Evolutionary conservation across 441 rosid genomes (phyloP), one percentile per base, ranked within the genome.

Genomic region (Syzygium syzygioides): DNA sequence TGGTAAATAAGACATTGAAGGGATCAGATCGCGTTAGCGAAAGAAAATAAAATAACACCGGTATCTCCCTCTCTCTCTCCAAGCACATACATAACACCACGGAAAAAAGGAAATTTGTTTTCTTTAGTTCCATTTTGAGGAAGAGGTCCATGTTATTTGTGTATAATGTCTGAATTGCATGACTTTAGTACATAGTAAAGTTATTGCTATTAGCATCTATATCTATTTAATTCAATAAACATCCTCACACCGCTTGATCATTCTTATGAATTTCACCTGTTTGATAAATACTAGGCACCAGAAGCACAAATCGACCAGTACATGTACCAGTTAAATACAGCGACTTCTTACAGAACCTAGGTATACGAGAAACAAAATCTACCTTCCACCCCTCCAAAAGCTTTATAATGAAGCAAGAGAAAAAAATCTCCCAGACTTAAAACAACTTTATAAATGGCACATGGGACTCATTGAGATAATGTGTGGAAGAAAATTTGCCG

Each of bases 221-320:
- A 4, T 57, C 62, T 10, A 11, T 25, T 9, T 57, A 4, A 57
- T 1, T 57, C 62, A 57, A 57, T n/a, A 7, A 57, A 1, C 62
- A 57, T 25, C 18, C 64, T 37, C n/a, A 3, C n/a, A 57, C 62
- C 3, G 5, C 62, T 57, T 57, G 62, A 57, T 57, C 62, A 57
- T 57, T 57, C 10, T 0, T 4, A 57, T 25, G n/a, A 57, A 25
- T 25, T 57, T 25, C 4, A 57, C n/a, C 34, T 1, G 9, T 62
- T 7, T n/a, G 68, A 60, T 28, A 6, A 28, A 60, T 1, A n/a
- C 15, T 62, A 62, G 19, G 20, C 71, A 62, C 19, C 37, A 2
- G 2, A 62, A 14, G 71, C 71, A 14, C 71, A 1, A 62, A n/a
- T 0, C 0, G 10, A 14, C 2, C 0, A 62, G 34, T 15, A 62